phyloP scores from a whole-genome alignment of 2,329 filamentous ascomycete genomes.

The Paecilomyces sp. region DNA sequence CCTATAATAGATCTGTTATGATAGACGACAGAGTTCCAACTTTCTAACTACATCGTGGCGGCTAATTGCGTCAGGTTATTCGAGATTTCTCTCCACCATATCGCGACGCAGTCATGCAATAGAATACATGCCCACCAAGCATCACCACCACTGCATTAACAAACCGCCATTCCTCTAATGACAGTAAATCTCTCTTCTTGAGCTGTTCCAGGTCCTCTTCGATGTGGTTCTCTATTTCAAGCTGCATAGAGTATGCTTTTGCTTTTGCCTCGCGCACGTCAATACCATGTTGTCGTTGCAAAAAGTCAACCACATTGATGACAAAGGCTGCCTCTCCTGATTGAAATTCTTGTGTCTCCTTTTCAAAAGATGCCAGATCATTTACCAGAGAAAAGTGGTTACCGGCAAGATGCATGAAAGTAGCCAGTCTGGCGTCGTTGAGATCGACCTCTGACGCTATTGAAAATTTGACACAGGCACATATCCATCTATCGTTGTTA shows the following conservation, averaged over 20 bases:
- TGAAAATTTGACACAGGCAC: not conserved
- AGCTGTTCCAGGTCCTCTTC: not conserved
- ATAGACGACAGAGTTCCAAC: no score
- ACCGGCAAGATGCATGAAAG: not conserved
- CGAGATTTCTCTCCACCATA: not conserved
- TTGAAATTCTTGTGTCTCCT: not conserved
- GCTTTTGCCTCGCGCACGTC: not conserved
- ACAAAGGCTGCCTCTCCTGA: not conserved
- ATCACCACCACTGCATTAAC: not conserved
- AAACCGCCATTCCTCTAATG: not conserved
- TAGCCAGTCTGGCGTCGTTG: not conserved
- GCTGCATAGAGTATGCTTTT: not conserved
- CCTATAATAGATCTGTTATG: no score
- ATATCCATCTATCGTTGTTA: not conserved
- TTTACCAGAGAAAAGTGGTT: not conserved
- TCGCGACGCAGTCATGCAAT: not conserved
- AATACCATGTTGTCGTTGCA: not conserved
- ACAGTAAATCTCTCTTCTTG: not conserved
- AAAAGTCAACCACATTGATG: not conserved
- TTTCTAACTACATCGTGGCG: no score
- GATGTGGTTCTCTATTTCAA: not conserved
- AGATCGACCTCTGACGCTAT: not conserved
- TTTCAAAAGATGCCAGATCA: not conserved
- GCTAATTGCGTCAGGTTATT: not conserved
- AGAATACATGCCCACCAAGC: not conserved